Percentiles rank a stretch among this genome's conserved stretches.
These are phyloP conservation scores for Candida quercuum DNA, from an alignment of 805 yeast species.

Conservation along the genomic window DNA sequence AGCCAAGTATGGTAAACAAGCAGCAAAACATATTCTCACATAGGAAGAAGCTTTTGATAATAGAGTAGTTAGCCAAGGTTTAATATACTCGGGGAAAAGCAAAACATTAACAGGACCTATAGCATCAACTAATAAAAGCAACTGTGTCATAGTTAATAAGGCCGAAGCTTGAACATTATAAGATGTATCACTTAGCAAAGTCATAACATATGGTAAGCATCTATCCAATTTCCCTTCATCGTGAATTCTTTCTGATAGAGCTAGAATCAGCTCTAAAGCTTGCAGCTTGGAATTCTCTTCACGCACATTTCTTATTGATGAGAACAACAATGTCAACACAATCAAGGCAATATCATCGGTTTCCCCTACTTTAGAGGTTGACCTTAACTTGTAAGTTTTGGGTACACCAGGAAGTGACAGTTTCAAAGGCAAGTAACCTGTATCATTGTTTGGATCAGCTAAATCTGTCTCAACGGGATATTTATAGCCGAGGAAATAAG, in stretches of 20 bases:
- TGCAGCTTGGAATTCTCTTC: constrained; percentile 55
- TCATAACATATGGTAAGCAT: constrained; percentile 71
- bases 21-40: constrained; percentile 65
- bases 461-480: constrained; percentile 13
- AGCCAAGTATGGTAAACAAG: constrained; percentile 70
- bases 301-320: constrained; percentile 56
- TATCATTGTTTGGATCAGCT: constrained; percentile 3
- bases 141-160: constrained; percentile 57
- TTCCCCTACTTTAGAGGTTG: constrained; percentile 25
- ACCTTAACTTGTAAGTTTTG: constrained; percentile 37
- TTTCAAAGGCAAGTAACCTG: constrained; percentile 29
- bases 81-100: constrained; percentile 74
- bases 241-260: constrained; percentile 66
- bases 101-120: constrained; percentile 72
- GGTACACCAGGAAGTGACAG: constrained; percentile 49
- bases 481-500: constrained; percentile 34
- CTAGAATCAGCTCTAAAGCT: constrained; percentile 72
- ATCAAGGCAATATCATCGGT: constrained; percentile 50
- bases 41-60: constrained; percentile 35
- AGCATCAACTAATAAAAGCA: constrained; percentile 55
- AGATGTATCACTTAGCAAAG: constrained; percentile 65
- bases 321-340: constrained; percentile 49
- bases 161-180: constrained; percentile 65
- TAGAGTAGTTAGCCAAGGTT: constrained; percentile 59
- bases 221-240: constrained; percentile 87